Conservation (phyloP, 1,139 yeast genomes). For the Kluyveromyces sp. region DNA sequence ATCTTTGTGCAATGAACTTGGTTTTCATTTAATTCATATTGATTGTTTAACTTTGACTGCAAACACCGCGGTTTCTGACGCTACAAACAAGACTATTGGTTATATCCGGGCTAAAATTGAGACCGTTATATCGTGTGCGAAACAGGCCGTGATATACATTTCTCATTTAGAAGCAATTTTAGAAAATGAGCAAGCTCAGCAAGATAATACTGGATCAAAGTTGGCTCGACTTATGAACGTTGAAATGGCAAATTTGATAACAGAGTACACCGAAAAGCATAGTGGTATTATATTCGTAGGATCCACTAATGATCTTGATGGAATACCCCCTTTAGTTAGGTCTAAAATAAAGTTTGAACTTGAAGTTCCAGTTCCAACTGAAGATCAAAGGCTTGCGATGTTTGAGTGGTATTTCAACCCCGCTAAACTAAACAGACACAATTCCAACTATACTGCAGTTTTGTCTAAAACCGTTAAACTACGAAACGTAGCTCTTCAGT, state of each 20-base stretch:
- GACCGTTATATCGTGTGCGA: conserved; percentile 36
- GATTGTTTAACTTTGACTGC: conserved; percentile 50
- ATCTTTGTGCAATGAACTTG: conserved; percentile 49
- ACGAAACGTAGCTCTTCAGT: conserved; percentile 63
- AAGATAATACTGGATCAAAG: conserved; percentile 34
- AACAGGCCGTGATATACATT: conserved; percentile 44
- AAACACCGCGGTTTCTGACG: conserved; percentile 54
- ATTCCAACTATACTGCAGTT: conserved; percentile 11
- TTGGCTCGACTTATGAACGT: conserved; percentile 46
- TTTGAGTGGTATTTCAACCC: conserved; percentile 38
- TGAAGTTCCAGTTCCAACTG: conserved; percentile 69
- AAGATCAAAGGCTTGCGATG: conserved; percentile 59
- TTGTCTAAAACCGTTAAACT: conserved; percentile 49
- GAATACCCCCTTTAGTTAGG: conserved; percentile 58
- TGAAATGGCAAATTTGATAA: conserved; percentile 52
- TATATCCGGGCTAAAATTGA: conserved; percentile 70
- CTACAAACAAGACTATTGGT: conserved; percentile 77
- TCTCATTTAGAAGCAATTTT: conserved; percentile 73
- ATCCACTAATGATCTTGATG: conserved; percentile 67
- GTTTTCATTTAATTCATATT: conserved; percentile 60
- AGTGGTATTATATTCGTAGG: conserved; percentile 49
- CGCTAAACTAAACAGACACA: conserved; percentile 27
- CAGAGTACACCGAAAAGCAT: conserved; percentile 40
- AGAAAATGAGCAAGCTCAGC: conserved; percentile 59
- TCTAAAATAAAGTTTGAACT: conserved; percentile 72